Evolutionary conservation across 1,284 basidiomycete species (phyloP), one percentile per base, ranked within the genome.

Genomic region (Microbotryum saponariae): DNA sequence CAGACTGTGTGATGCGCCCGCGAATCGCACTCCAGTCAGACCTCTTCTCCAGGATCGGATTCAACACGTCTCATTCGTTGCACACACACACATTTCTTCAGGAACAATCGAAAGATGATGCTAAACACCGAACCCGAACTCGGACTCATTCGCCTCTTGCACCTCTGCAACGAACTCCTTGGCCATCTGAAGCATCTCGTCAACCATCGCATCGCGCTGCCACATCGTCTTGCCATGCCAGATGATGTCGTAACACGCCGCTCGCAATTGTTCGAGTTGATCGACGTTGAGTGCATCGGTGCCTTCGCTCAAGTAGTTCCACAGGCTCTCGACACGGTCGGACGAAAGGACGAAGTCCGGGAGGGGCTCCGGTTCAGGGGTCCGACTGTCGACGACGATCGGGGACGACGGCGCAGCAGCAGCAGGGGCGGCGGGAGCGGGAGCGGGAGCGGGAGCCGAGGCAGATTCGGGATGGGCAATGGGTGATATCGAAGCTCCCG

Each of bases 251-350:
- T 92, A 83, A 67, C 85, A 87, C 1, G 83, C 84, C 6, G 94
- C 92, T 4, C 96, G 84, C 7, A 97, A 79, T 73, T 97, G 91
- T 73, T 97, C 93, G 3, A 98, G 82, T 74, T 97, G 85, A 72
- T 98, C 94, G 51, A 97, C 81, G 27, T 79, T 88, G 50, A 92
- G 77, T 1, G 72, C 71, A 1, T 68, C 74, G 1, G 90, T 93
- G 51, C 74, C 73, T 25, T 80, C 77, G 37, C 77, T 77, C 33
- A 89, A 74, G 57, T 78, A 75, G 14, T 72, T 59, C 61, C 78
- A 74, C 1, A 91, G 77, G 23, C 79, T 72, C 0, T 68, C 68
- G 8, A 89, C 67, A 5, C 78, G 71, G 6, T 61, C 71, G 33
- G 81, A 77, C 60, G 85, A 77, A 5, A 89, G 70, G 51, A 80